Base-by-base conservation (phyloP, 2,329 filamentous ascomycete species). In the Pyrenophora seminiperda region DNA sequence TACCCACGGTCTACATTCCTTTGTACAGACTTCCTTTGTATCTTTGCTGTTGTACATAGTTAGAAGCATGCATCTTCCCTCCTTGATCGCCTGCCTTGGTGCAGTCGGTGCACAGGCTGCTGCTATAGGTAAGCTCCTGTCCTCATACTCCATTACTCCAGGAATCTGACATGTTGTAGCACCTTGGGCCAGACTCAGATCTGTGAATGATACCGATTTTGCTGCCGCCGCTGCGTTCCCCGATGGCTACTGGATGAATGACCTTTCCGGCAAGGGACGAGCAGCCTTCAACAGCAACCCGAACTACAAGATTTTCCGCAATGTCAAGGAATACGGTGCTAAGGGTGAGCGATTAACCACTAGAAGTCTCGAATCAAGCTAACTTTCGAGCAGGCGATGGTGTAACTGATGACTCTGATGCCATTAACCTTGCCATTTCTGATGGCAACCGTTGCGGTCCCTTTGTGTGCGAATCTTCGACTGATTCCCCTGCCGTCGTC, bases 401-500 rank as follows among this genome's bases (percentile, higher is more conserved):
- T 49, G 62, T 70, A 7, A 73, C 70, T 18, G 72, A 73, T 32
- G 72, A 86, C 57, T 83, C 82, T 13, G 77, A 73, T 19, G 83
- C 83, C 9, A 84, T 86, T 67, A 78, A 79, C 52, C 60, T 51
- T 42, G 77, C 77, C n/a, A 78, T 79, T 48, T 67, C 65, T 7
- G 71, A 71, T 27, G 75, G 75, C 11, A 69, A 67, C 37, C 73
- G 77, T 11, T 79, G 77, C 50, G 76, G 67, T 17, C 76, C 75
- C 9, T 76, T 70, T 37, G 62, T 68, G 7, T 78, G 78, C 59
- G 57, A 66, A 10, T 77, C 76, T 1, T 72, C 77, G 2, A 83
- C 82, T 1, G 77, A 76, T 2, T 79, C 77, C 2, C 82, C 82
- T 3, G 81, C 80, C 3, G 73, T 83, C 27, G 77, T 84, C 7